Base-by-base conservation (phyloP, 805 yeast species). In the Yamadazyma sp. region DNA sequence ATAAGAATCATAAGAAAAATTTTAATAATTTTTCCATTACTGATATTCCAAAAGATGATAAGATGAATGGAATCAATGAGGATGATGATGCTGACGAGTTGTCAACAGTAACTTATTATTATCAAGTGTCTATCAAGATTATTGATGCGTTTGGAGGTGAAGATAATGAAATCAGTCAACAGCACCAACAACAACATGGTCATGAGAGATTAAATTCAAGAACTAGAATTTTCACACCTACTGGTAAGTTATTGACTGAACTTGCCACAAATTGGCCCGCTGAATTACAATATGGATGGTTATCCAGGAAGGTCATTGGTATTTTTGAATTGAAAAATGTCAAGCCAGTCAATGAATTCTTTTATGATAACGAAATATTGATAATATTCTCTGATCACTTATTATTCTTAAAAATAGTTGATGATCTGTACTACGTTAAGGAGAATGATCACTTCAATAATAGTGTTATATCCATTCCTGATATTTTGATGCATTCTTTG, bases 281-380 rank as follows among this genome's bases (percentile, higher is more conserved):
- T 0, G 89, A 82, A 44, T 65, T 91, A 16, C 95, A 86, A 44
- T 82, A 80, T 52, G 95, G 95, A 14, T 89, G 96, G 97, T 55
- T 87, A 19, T 75, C 82, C 23, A 69, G 98, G 43, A 73, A 94
- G 40, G 93, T 91, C 3, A 88, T 91, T 8, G 83, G 91, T 0
- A 80, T 89, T 2, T 72, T 62, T 50, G 80, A 75, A 41, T 40
- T 67, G 20, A 39, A 40, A 20, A 56, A 54, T 37, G 43, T 57
- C 7, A 48, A 54, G 31, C 58, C 56, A 1, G 27, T 30, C 7
- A 33, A 33, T 13, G 38, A 40, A 22, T 27, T 33, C 7, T 17
- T 18, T 14, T 38, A 44, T 22, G 49, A 49, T 20, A 36, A 41
- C 31, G 82, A 80, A 26, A 71, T 87, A 5, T 58, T 88, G 28